Percentiles rank a stretch among this genome's conserved stretches.
These are phyloP conservation scores for Rosa persica DNA, from an alignment of 306 rosid genomes.

Conservation along the genomic window DNA sequence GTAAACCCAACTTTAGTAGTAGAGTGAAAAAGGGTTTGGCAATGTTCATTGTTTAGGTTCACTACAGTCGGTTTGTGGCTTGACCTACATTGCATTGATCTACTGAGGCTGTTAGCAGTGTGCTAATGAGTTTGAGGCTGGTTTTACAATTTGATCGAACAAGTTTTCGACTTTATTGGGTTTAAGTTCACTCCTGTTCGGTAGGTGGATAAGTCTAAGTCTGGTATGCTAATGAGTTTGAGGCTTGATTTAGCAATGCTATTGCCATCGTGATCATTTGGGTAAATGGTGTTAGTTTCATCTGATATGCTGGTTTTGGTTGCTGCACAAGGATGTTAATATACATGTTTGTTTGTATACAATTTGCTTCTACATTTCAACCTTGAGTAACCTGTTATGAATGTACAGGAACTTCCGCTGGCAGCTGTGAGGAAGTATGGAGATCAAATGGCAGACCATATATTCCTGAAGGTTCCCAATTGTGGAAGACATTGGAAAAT, in stretches of 20 bases:
- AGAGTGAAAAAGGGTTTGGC: too few relatives aligned
- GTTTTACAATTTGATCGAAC: too few relatives aligned
- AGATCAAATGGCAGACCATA: neutral
- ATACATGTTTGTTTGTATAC: neutral
- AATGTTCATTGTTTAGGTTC: too few relatives aligned
- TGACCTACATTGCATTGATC: too few relatives aligned
- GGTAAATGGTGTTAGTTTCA: neutral
- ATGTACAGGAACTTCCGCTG: neutral
- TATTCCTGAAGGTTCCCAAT: slow-evolving; percentile 7
- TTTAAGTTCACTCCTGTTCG: too few relatives aligned
- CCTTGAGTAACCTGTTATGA: neutral
- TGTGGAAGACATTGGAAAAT: neutral
- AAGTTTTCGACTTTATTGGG: too few relatives aligned
- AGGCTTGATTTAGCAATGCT: neutral
- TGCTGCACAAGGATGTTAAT: neutral
- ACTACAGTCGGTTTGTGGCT: too few relatives aligned
- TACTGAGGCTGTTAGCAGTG: too few relatives aligned
- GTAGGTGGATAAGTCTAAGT: neutral
- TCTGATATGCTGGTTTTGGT: neutral
- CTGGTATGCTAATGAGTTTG: neutral
- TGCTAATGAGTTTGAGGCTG: too few relatives aligned
- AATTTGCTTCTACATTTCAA: neutral
- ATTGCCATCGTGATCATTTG: too few relatives aligned
- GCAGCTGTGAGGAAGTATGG: neutral
- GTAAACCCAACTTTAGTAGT: neutral